Conservation (phyloP, 108 stramenopile species). For the Pinguiococcus pyrenoidosus region DNA sequence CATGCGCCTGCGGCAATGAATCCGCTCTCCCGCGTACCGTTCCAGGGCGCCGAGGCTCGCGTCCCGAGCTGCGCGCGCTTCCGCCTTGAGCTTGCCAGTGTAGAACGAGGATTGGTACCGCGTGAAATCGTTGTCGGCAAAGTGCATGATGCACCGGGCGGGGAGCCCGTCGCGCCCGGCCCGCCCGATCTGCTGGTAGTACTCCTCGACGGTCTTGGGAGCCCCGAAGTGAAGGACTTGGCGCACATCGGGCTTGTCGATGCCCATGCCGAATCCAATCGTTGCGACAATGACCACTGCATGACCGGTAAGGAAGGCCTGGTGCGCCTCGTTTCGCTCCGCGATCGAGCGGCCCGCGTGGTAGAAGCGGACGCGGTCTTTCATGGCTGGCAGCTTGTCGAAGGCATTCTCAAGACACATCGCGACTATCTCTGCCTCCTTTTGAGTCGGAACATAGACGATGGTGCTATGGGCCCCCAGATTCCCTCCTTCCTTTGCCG, state of each 20-base stretch:
- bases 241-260: slow-evolving; percentile 83
- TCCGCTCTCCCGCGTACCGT: slow-evolving; percentile 37
- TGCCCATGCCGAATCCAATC: slow-evolving; percentile 94
- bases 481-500: slow-evolving; percentile 40
- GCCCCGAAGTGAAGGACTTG: slow-evolving; percentile 71
- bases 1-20: slow-evolving; percentile 47
- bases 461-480: slow-evolving; percentile 44
- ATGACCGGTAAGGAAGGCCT: slow-evolving; percentile 58
- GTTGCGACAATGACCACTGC: slow-evolving; percentile 75
- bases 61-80: slow-evolving; percentile 17
- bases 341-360: slow-evolving; percentile 63
- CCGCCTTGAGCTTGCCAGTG: slow-evolving; percentile 29
- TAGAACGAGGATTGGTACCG: slow-evolving; percentile 59
- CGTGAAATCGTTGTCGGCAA: slow-evolving; percentile 46
- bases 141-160: slow-evolving; percentile 55
- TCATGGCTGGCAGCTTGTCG: slow-evolving; percentile 1
- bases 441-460: slow-evolving; percentile 54
- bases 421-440: slow-evolving; percentile 36
- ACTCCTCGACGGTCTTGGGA: slow-evolving; percentile 80
- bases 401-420: background rate
- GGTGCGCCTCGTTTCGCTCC: slow-evolving; percentile 36
- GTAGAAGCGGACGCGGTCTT: too few relatives aligned
- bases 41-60: slow-evolving; percentile 46
- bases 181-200: slow-evolving; percentile 88
- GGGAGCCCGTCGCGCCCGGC: slow-evolving; percentile 81